Conservation (phyloP, 2,329 filamentous ascomycete genomes). For the Diaporthe sp. region DNA sequence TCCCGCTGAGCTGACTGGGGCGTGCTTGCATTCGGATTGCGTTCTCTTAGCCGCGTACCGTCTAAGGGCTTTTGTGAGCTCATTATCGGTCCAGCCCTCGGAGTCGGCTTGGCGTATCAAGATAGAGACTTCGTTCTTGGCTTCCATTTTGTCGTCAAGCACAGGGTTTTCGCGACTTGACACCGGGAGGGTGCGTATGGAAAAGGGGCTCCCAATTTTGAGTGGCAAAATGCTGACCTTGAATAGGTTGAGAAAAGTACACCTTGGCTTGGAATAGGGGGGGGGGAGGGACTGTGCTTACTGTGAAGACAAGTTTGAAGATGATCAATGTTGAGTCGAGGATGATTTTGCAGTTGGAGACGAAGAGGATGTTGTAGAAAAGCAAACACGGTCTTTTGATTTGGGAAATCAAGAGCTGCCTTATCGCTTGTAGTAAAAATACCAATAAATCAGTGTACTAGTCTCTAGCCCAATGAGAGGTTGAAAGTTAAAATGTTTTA, state of each 20-base stretch:
- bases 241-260: background rate
- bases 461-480: background rate
- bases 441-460: background rate
- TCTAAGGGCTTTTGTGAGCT: constrained; percentile 6
- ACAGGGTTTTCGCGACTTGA: background rate
- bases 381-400: background rate
- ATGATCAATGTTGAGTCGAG: background rate
- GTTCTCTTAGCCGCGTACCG: background rate
- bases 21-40: background rate
- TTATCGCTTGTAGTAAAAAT: background rate
- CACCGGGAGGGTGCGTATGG: background rate
- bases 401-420: background rate
- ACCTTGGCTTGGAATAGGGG: no score
- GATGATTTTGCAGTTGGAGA: rapidly evolving
- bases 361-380: no score
- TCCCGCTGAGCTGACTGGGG: no score
- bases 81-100: constrained; percentile 27
- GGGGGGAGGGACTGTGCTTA: background rate
- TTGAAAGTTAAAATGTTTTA: background rate
- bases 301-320: background rate
- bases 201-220: background rate
- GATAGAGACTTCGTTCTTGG: background rate
- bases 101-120: background rate
- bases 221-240: background rate
- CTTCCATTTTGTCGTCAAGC: background rate